Conservation (phyloP, 768 basidiomycete genomes). For the Leucocoprinus sp. region DNA sequence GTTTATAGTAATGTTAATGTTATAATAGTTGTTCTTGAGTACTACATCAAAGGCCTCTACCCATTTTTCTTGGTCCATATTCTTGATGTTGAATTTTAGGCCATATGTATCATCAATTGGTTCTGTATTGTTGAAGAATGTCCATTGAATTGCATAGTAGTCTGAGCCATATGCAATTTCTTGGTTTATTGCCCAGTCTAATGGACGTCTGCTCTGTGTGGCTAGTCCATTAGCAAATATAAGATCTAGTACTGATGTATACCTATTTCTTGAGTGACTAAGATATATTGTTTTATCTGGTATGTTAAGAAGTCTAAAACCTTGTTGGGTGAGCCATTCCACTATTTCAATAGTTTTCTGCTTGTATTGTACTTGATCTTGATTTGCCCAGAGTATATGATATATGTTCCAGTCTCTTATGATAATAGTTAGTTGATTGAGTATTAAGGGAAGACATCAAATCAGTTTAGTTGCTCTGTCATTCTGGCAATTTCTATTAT, state of each 20-base stretch:
- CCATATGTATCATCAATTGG: conserved; percentile 15
- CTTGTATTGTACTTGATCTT: neutral
- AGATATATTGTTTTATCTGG: conserved; percentile 16
- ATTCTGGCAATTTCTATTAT: conserved; percentile 11
- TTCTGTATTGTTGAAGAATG: conserved; percentile 11
- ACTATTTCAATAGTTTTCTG: conserved; percentile 10
- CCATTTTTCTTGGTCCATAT: conserved; percentile 15
- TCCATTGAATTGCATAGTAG: conserved; percentile 16
- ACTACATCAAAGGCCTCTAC: conserved; percentile 6
- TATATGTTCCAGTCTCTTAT: conserved; percentile 21
- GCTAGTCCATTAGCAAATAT: conserved; percentile 14
- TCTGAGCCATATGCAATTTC: conserved; percentile 14
- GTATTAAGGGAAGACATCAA: conserved; percentile 2
- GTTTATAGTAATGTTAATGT: neutral
- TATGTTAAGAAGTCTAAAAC: conserved; percentile 13
- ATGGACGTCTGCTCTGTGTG: conserved; percentile 3
- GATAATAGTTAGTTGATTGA: conserved; percentile 14
- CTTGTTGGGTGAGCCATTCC: conserved; percentile 14
- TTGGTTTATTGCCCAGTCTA: conserved; percentile 17
- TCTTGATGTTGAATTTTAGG: conserved; percentile 14
- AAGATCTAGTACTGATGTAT: conserved; percentile 16
- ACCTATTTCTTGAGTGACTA: neutral
- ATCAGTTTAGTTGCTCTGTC: no score
- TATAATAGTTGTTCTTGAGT: neutral
- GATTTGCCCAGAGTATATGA: conserved; percentile 15